These are phyloP conservation scores for Spathaspora girioi DNA, from an alignment of 805 yeast species.

Conservation along the genomic window DNA sequence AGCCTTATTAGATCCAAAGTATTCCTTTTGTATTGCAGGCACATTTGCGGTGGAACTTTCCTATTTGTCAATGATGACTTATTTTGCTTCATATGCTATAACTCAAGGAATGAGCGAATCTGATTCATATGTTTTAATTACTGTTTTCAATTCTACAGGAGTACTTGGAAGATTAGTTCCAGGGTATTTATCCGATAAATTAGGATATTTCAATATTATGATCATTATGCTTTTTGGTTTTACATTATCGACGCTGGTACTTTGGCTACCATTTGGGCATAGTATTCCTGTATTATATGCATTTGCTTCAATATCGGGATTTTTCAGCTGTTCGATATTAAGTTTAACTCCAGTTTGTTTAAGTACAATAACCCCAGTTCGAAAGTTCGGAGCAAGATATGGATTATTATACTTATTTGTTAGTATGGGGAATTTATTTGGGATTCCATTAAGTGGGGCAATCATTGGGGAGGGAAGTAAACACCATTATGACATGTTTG, in stretches of 20 bases:
- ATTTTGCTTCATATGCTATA: slow-evolving; percentile 55
- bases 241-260: slow-evolving; percentile 43
- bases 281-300: slow-evolving; percentile 40
- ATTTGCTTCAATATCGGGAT: slow-evolving; percentile 55
- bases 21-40: slow-evolving; percentile 33
- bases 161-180: slow-evolving; percentile 54
- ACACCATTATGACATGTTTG: slow-evolving; percentile 26
- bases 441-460: slow-evolving; percentile 35
- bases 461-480: slow-evolving; percentile 30
- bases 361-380: slow-evolving; percentile 56
- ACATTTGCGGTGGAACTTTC: slow-evolving; percentile 49
- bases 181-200: slow-evolving; percentile 49
- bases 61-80: slow-evolving; percentile 49
- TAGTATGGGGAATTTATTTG: too few relatives aligned
- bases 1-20: slow-evolving; percentile 36
- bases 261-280: slow-evolving; percentile 70
- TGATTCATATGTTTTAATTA: slow-evolving; percentile 39
- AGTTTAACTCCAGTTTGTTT: slow-evolving; percentile 67
- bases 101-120: slow-evolving; percentile 45
- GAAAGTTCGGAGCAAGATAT: slow-evolving; percentile 64
- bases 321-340: slow-evolving; percentile 58
- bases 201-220: slow-evolving; percentile 60
- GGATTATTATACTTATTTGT: slow-evolving; percentile 64
- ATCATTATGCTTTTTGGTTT: slow-evolving; percentile 41
- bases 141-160: slow-evolving; percentile 45